Conservation (phyloP, 225 moss, liverwort and hornwort species). For the Sphagnum tenellum region DNA sequence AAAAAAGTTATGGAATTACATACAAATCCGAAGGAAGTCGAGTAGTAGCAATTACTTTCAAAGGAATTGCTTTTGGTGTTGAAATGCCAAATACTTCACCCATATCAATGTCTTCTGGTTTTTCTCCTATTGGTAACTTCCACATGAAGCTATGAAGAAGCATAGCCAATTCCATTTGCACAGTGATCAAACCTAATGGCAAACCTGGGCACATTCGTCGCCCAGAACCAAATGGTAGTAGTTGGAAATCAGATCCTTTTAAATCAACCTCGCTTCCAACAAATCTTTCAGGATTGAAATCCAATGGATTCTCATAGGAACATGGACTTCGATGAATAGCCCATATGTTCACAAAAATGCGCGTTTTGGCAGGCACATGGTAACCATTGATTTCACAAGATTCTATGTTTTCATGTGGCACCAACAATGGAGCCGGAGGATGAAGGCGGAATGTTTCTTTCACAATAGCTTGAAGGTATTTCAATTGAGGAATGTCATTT, state of each 20-base stretch:
- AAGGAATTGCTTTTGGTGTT: not conserved
- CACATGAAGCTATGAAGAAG: no score
- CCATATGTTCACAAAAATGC: conserved; percentile 33
- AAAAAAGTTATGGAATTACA: no score
- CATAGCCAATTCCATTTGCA: no score
- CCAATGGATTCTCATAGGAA: conserved; percentile 21
- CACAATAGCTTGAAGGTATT: conserved; percentile 28
- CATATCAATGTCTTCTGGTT: not conserved
- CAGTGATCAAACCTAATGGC: no score
- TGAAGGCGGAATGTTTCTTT: conserved; percentile 54
- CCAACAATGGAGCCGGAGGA: conserved; percentile 15
- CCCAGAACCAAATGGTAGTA: conserved; percentile 15
- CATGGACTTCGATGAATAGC: conserved; percentile 19
- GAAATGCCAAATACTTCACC: not conserved
- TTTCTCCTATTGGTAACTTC: not conserved
- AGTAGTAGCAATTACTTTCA: not conserved
- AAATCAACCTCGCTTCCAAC: conserved; percentile 2
- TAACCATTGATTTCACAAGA: no score
- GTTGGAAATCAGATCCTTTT: no score
- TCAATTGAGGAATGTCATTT: conserved; percentile 18
- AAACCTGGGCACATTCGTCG: conserved; percentile 10
- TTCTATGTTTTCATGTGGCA: conserved; percentile 9
- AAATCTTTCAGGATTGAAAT: conserved; percentile 47
- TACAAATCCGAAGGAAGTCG: not conserved
- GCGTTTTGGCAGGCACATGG: no score